Evolutionary conservation across 768 basidiomycete genomes (phyloP), one percentile per base, ranked within the genome.

Genomic region (Mrakia hoshinonis): DNA sequence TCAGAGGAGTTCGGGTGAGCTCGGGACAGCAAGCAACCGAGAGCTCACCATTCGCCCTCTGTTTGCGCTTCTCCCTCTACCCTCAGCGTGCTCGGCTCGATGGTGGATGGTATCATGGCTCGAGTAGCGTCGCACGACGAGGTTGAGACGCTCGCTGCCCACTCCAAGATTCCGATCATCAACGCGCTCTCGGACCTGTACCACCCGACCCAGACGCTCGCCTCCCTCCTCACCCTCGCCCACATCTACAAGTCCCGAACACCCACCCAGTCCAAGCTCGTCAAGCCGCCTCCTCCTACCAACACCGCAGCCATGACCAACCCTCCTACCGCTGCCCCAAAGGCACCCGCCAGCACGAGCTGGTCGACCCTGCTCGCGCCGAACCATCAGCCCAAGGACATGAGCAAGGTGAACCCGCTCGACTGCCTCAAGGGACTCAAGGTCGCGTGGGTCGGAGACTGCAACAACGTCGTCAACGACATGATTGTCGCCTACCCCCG

Each of bases 41-140:
- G 38, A 20, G 49, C n/a, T 26, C 51, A 24, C 51, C 29, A 9
- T 26, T 26, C 15, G n/a, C n/a, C n/a, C n/a, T 7, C 51, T 47
- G 15, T 20, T 47, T 11, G 13, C 22, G 46, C 34, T 46, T 24
- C 34, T 31, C 61, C 61, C 58, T 47, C 31, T 61, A 47, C 26
- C n/a, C 54, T 58, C 38, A 72, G 67, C 49, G 91, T 99, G 12
- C 86, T 98, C 73, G 89, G 91, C 3, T 90, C 91, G 4, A 96
- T 98, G 94, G 90, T 89, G 70, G 88, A 97, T 79, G 96, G 94
- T 18, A 91, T 98, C 68, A 95, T 98, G 81, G 95, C 96, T 31
- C 88, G 96, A 58, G 94, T 99, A 4, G 92, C 92, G 4, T 89
- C 85, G 36, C 96, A 99, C 79, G 83, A 84, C 1, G 96, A 99